Percentiles rank a stretch among this genome's conserved stretches.
Evolutionary conservation across 352 stramenopile species (phyloP).

Genomic region (Phytophthora ohioensis): DNA sequence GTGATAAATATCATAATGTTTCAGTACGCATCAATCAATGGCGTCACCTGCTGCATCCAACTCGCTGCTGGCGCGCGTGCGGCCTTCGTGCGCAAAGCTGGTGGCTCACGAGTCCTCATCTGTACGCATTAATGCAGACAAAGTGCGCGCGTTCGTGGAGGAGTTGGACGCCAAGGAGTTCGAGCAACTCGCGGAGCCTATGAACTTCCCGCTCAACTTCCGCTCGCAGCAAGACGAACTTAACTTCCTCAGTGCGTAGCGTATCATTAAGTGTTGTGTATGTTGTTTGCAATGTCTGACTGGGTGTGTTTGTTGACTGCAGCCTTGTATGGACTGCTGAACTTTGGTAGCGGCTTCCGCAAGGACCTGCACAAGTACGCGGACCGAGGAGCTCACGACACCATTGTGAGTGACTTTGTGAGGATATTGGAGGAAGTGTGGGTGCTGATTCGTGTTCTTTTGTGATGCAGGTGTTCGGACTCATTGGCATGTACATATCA

Average conservation of each 20-base stretch:
- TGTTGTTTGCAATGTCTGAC: background rate
- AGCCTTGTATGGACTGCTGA: slow-evolving; percentile 78
- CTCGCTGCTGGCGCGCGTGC: slow-evolving; percentile 58
- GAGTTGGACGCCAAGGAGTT: slow-evolving; percentile 66
- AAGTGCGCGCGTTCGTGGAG: slow-evolving; percentile 56
- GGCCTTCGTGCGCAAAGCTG: slow-evolving; percentile 58
- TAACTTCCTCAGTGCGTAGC: slow-evolving; percentile 75
- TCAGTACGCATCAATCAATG: slow-evolving; percentile 42
- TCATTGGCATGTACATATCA: slow-evolving; percentile 89
- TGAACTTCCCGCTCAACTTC: slow-evolving; percentile 84
- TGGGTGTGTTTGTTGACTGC: background rate
- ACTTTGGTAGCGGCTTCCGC: slow-evolving; percentile 84
- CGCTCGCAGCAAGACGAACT: slow-evolving; percentile 74
- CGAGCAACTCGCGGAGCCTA: slow-evolving; percentile 48
- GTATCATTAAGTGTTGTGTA: background rate
- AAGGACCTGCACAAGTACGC: slow-evolving; percentile 82
- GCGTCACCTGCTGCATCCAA: slow-evolving; percentile 32
- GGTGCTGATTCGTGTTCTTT: background rate
- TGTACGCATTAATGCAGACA: slow-evolving; percentile 63
- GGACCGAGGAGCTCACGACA: slow-evolving; percentile 74
- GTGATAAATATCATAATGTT: slow-evolving; percentile 13
- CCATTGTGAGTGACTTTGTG: slow-evolving; percentile 57
- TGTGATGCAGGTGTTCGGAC: slow-evolving; percentile 67
- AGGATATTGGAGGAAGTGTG: background rate
- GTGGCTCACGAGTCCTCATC: slow-evolving; percentile 51